Base-by-base conservation (phyloP, 257 asterid genomes). In the Petunia axillaris region DNA sequence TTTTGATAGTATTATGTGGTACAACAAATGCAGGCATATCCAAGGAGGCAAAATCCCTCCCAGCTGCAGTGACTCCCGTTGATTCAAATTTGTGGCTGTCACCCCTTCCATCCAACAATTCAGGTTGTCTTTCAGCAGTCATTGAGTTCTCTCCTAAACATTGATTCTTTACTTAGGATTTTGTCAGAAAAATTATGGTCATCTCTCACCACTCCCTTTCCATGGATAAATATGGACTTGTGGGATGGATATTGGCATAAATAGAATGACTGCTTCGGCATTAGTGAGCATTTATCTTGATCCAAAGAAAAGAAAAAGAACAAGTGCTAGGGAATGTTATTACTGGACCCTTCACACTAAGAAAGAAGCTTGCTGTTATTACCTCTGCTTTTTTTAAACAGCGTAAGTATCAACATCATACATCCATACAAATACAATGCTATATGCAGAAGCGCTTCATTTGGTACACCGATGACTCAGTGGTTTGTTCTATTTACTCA, bases 11-110 rank as follows among this genome's bases (percentile, higher is more conserved):
- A 44, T 35, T 25, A 65, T 10, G n/a, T 35, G 38, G 75, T 82
- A 52, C 67, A 77, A 74, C 66, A 54, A 62, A 81, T 85, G 91
- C 94, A 92, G 97, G 83, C 62, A 82, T 64, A 82, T 52, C 84
- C 44, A 79, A 80, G 76, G 81, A 82, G 75, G 80, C 46, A 71
- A 84, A 82, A 63, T 79, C 82, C 76, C 81, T 76, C 68, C 60
- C 80, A 37, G 86, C 83, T 73, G 65, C 81, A 86, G 85, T 75
- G 81, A 84, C 89, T 53, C 90, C 92, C 48, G 75, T 75, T 75
- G 83, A 84, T 63, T 85, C 73, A 81, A 81, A 81, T 85, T 82
- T 80, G 65, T 59, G 54, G 75, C 54, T 83, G 37, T 84, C 92
- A 54, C 85, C 83, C 3, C 64, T 52, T 64, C 82, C 81, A 64